Evolutionary conservation across 2,329 filamentous ascomycete species (phyloP), one percentile per base, ranked within the genome.

Genomic region (Fusarium nematophilum): DNA sequence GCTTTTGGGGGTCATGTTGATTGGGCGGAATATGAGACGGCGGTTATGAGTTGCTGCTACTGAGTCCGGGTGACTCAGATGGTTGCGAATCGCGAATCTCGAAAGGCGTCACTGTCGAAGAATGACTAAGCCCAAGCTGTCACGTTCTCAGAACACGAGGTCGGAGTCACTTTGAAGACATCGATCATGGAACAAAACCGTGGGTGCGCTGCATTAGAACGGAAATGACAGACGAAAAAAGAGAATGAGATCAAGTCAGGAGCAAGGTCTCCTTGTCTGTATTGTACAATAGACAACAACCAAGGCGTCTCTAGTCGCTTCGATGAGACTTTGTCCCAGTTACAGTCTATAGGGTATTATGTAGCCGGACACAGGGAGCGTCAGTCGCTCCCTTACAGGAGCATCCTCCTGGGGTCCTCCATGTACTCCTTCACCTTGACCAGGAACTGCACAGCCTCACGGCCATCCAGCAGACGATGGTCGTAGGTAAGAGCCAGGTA

Each of bases 371-470:
- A 53, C 40, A 11, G 48, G 6, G n/a, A 23, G 15, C 21, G 14
- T 45, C 39, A 7, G 38, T 52, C 18, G 14, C 10, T 25, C 11
- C 42, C 33, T 67, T 79, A 84, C 63, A 97, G 78, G 9, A 97
- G 85, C 94, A 98, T 97, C 72, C 91, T 90, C 65, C 92, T 83
- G 31, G 94, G 94, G 73, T 98, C 95, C 81, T 98, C 94, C 68
- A 98, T 96, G 75, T 91, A 97, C 77, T 97, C 92, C 87, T 98
- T 98, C 72, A 99, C 83, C 86, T 96, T 97, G 59, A 98, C 90
- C 67, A 98, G 83, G 84, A 98, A 98, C 60, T 94, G 95, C 33
- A 97, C 93, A 39, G 94, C 95, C 81, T 98, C 94, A 74, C 94
- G 88, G 44, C 95, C 95, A 76, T 98, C 95, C 18, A 99, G 83